Evolutionary conservation across 2,329 filamentous ascomycete genomes (phyloP).

Genomic region (Colletotrichum echinochloae): DNA sequence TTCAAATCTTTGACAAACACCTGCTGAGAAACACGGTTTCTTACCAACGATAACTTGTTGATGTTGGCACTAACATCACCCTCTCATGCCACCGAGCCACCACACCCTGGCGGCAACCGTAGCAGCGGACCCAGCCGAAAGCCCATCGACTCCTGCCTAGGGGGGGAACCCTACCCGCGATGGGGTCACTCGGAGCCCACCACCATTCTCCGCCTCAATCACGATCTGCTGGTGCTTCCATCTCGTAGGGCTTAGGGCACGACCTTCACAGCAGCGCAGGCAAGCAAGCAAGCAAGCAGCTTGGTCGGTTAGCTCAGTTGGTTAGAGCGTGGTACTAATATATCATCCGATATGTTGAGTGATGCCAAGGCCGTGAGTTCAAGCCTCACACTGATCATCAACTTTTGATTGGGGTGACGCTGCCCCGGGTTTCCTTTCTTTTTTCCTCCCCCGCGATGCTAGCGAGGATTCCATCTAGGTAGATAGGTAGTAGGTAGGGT

Average conservation of each 20-base stretch:
- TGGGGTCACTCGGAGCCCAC: constrained; percentile 4
- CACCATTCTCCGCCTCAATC: background rate
- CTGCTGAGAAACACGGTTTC: background rate
- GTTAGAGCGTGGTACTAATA: constrained; percentile 40
- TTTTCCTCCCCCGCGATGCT: too few relatives aligned
- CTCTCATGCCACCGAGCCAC: background rate
- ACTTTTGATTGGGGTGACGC: background rate
- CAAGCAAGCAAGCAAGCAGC: background rate
- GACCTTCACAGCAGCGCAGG: fast-evolving
- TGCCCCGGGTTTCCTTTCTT: too few relatives aligned
- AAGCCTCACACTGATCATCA: constrained; percentile 34
- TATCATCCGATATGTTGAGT: constrained; percentile 26
- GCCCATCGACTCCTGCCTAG: background rate
- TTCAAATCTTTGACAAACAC: background rate
- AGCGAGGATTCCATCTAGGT: too few relatives aligned
- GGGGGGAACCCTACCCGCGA: background rate
- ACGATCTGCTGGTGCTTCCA: background rate
- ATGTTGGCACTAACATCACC: too few relatives aligned
- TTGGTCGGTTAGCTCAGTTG: constrained; percentile 38
- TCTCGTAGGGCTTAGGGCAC: constrained; percentile 8
- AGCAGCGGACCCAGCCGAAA: background rate
- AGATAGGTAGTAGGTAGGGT: too few relatives aligned
- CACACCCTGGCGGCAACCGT: background rate
- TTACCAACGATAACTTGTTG: background rate
- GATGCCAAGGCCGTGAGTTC: constrained; percentile 37